These are phyloP conservation scores for Cerrena zonata DNA, from an alignment of 1,284 basidiomycete species.

Conservation along the genomic window DNA sequence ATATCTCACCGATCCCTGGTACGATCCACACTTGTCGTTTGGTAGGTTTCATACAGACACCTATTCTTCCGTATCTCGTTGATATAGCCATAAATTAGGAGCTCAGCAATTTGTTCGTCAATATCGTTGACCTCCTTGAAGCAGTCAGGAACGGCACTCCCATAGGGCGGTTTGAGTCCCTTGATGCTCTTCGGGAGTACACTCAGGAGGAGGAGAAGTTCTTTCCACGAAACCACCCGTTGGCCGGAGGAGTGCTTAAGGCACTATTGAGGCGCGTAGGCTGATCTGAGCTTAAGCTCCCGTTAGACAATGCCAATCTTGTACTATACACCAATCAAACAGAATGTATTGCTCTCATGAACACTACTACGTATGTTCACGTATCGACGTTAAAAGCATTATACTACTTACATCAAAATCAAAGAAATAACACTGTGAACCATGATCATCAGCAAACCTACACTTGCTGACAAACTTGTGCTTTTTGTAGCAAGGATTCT, in stretches of 20 bases:
- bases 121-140: constrained; percentile 20
- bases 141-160: neutral
- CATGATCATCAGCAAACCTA: no score
- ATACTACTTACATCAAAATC: no score
- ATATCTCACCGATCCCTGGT: constrained; percentile 4
- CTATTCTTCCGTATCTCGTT: constrained; percentile 2
- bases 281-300: no score
- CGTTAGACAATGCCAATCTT: no score
- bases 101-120: constrained; percentile 17
- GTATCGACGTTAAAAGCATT: no score
- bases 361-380: no score
- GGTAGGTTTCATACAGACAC: neutral
- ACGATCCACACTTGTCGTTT: neutral
- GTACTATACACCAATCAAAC: no score
- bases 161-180: constrained; percentile 6
- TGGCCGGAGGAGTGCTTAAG: constrained; percentile 12
- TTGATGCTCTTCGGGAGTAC: constrained; percentile 12
- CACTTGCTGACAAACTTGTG: no score
- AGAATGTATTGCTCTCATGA: no score
- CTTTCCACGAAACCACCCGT: constrained; percentile 16
- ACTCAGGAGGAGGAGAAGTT: constrained; percentile 12
- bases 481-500: no score
- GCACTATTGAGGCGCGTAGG: no score
- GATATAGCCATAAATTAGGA: constrained; percentile 17
- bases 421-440: no score